Conservation (phyloP, 345 rosid species). For the Aquilaria sinensis region DNA sequence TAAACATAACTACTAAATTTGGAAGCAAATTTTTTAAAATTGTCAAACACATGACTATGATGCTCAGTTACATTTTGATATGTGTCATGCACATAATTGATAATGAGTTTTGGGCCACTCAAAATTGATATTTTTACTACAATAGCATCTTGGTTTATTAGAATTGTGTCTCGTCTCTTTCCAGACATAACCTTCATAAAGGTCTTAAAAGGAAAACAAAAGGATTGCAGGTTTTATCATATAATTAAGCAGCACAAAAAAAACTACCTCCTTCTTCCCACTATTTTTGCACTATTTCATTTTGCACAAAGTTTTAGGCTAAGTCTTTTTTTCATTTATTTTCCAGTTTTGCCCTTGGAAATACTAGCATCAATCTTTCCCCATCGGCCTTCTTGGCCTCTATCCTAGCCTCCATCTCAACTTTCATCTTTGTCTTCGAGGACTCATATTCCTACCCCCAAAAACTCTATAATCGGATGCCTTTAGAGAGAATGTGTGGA, state of each 20-base stretch:
- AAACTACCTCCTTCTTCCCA: background rate
- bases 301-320: no score
- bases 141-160: slow-evolving; percentile 24
- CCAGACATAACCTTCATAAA: slow-evolving; percentile 27
- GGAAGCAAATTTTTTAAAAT: slow-evolving; percentile 18
- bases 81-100: slow-evolving; percentile 30
- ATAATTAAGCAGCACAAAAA: slow-evolving; percentile 30
- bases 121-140: slow-evolving; percentile 15
- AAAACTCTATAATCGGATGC: no score
- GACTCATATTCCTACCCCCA: no score
- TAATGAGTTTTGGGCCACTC: slow-evolving; percentile 19
- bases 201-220: slow-evolving; percentile 30
- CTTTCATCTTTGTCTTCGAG: no score
- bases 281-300: no score
- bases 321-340: no score
- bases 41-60: slow-evolving; percentile 20
- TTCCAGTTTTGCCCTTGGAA: no score
- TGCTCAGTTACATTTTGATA: slow-evolving; percentile 25
- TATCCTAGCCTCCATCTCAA: no score
- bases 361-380: no score
- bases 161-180: slow-evolving; percentile 15
- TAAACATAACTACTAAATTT: slow-evolving; percentile 26
- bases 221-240: slow-evolving; percentile 26
- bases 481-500: no score
- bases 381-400: no score